phyloP scores from a whole-genome alignment of 1,284 basidiomycete genomes.

The Pterulicium gracile region DNA sequence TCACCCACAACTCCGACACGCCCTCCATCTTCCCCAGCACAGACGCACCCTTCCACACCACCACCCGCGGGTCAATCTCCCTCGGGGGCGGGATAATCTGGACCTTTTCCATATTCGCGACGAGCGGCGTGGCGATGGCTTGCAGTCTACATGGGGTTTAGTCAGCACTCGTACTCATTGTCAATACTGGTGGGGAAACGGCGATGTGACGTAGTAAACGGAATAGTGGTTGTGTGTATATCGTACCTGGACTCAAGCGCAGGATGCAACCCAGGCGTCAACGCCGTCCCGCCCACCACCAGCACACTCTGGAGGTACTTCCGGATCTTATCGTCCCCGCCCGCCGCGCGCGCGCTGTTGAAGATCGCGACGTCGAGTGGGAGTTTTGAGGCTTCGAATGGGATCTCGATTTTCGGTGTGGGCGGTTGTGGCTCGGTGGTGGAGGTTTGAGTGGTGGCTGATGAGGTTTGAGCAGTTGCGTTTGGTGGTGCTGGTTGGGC shows the following conservation, averaged over 20 bases:
- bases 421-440: slow-evolving; percentile 16
- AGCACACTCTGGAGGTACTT: slow-evolving; percentile 86
- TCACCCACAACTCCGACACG: slow-evolving; percentile 84
- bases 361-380: slow-evolving; percentile 93
- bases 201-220: slow-evolving; percentile 4
- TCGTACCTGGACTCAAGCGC: slow-evolving; percentile 69
- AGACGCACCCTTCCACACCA: slow-evolving; percentile 94
- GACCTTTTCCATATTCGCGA: slow-evolving; percentile 73
- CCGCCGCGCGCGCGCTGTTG: slow-evolving; percentile 78
- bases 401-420: slow-evolving; percentile 55
- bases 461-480: slow-evolving; percentile 11
- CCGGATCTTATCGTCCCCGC: slow-evolving; percentile 82
- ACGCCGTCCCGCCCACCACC: slow-evolving; percentile 76
- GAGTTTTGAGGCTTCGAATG: slow-evolving; percentile 80
- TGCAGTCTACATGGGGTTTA: slow-evolving; percentile 44
- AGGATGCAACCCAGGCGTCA: slow-evolving; percentile 66
- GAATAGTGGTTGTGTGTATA: background rate
- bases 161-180: slow-evolving; percentile 5
- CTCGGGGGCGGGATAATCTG: slow-evolving; percentile 88
- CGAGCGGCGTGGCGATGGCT: slow-evolving; percentile 75
- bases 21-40: slow-evolving; percentile 90
- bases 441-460: slow-evolving; percentile 12
- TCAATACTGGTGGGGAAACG: slow-evolving; percentile 7
- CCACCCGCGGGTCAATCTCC: slow-evolving; percentile 81
- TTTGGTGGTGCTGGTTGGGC: slow-evolving; percentile 11